Percentiles rank a stretch among this genome's conserved stretches.
These are phyloP conservation scores for Hemileia vastatrix DNA, from an alignment of 1,284 basidiomycete genomes.

Conservation along the genomic window DNA sequence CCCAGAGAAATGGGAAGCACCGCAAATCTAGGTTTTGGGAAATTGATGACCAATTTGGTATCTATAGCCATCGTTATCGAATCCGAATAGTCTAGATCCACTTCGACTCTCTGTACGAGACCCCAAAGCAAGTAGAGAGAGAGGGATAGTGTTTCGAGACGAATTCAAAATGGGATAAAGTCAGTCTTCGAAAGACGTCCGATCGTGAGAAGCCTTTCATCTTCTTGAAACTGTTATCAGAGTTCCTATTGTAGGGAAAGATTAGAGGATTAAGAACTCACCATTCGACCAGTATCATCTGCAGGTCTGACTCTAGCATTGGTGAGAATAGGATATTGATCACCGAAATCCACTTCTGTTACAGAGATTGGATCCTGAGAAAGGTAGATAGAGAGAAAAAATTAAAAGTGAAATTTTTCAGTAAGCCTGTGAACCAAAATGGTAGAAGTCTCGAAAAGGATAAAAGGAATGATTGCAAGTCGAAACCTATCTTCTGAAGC, in stretches of 20 bases:
- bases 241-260: not conserved
- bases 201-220: not conserved
- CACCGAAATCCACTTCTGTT: slow-evolving; percentile 51
- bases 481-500: too few relatives aligned
- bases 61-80: slow-evolving; percentile 50
- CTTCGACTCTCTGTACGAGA: slow-evolving; percentile 48
- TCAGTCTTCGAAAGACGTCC: too few relatives aligned
- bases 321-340: slow-evolving; percentile 49
- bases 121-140: not conserved
- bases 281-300: slow-evolving; percentile 49
- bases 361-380: slow-evolving; percentile 50
- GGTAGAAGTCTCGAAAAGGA: not conserved
- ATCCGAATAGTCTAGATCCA: slow-evolving; percentile 53
- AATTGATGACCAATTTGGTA: slow-evolving; percentile 53
- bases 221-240: not conserved
- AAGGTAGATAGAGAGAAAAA: not conserved
- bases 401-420: not conserved
- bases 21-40: slow-evolving; percentile 52
- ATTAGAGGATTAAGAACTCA: slow-evolving; percentile 30
- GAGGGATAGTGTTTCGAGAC: not conserved
- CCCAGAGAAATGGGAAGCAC: slow-evolving; percentile 52
- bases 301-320: slow-evolving; percentile 52
- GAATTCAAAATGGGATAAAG: not conserved
- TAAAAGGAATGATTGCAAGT: too few relatives aligned
- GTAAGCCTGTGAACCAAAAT: not conserved